phyloP scores from a whole-genome alignment of 352 stramenopile species.

The Stramenopiles sp. region DNA sequence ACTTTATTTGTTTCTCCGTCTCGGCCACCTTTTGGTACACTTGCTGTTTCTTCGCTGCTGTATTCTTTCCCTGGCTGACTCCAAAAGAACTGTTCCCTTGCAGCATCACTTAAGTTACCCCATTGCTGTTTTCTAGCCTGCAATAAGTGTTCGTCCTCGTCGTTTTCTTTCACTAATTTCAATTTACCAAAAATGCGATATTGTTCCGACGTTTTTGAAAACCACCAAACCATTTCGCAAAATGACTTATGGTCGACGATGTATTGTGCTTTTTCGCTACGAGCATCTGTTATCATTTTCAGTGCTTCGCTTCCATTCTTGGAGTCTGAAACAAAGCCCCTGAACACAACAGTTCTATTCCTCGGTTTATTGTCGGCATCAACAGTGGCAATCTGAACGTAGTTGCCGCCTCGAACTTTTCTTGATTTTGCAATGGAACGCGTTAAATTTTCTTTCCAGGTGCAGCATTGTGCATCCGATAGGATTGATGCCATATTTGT shows the following conservation, averaged over 20 bases:
- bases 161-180: constrained; percentile 27
- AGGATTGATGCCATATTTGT: too few relatives aligned
- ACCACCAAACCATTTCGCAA: constrained; percentile 47
- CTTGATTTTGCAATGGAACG: constrained; percentile 35
- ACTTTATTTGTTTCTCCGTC: neutral
- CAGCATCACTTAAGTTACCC: constrained; percentile 19
- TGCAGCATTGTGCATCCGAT: too few relatives aligned
- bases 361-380: constrained; percentile 30
- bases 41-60: neutral
- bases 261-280: constrained; percentile 38
- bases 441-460: constrained; percentile 36
- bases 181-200: constrained; percentile 37
- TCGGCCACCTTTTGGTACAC: constrained; percentile 10
- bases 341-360: constrained; percentile 47
- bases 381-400: constrained; percentile 42
- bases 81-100: constrained; percentile 25
- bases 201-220: constrained; percentile 40
- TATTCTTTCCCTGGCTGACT: constrained; percentile 13
- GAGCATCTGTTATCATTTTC: constrained; percentile 43
- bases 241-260: constrained; percentile 21
- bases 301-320: constrained; percentile 22
- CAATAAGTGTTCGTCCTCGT: neutral
- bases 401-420: constrained; percentile 42
- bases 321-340: constrained; percentile 30
- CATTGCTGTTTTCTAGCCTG: constrained; percentile 15